These are phyloP conservation scores for Gracilariopsis chorda DNA, from an alignment of 23 red algal species.

Conservation along the genomic window DNA sequence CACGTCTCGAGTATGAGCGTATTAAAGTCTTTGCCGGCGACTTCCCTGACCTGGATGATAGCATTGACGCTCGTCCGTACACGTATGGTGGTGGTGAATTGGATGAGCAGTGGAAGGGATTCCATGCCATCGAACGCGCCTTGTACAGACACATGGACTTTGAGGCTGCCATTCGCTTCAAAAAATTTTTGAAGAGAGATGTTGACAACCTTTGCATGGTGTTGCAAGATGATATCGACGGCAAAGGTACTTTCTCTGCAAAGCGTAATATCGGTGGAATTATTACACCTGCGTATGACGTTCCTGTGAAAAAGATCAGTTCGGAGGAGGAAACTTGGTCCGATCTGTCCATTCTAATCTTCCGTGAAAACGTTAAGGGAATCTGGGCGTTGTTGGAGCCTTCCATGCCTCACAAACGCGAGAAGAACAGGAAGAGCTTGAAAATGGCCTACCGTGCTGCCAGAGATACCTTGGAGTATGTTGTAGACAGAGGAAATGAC, in stretches of 20 bases:
- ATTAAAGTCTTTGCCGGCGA: slow-evolving; percentile 43
- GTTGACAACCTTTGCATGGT: slow-evolving; percentile 14
- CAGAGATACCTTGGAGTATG: neutral
- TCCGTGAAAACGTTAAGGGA: slow-evolving; percentile 57
- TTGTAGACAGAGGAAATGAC: slow-evolving; percentile 32
- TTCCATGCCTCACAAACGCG: neutral
- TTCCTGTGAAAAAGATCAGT: slow-evolving; percentile 42
- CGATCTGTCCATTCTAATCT: slow-evolving; percentile 39
- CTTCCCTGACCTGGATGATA: slow-evolving; percentile 17
- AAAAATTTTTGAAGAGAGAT: neutral
- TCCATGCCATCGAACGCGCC: slow-evolving; percentile 26
- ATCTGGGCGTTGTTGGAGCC: slow-evolving; percentile 21
- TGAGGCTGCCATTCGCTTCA: neutral
- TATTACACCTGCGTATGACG: slow-evolving; percentile 27
- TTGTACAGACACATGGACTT: slow-evolving; percentile 37
- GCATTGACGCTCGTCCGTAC: slow-evolving; percentile 43
- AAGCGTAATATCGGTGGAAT: neutral
- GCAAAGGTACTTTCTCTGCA: neutral
- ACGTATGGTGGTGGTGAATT: slow-evolving; percentile 28
- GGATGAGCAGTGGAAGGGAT: slow-evolving; percentile 13
- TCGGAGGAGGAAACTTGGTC: slow-evolving; percentile 61
- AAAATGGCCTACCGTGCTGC: neutral
- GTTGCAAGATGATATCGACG: neutral
- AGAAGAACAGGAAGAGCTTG: no score
- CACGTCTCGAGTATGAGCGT: slow-evolving; percentile 27